Evolutionary conservation across 192 early-diverging fungal genomes (phyloP), one percentile per base, ranked within the genome.

Genomic region (Podila epicladia): DNA sequence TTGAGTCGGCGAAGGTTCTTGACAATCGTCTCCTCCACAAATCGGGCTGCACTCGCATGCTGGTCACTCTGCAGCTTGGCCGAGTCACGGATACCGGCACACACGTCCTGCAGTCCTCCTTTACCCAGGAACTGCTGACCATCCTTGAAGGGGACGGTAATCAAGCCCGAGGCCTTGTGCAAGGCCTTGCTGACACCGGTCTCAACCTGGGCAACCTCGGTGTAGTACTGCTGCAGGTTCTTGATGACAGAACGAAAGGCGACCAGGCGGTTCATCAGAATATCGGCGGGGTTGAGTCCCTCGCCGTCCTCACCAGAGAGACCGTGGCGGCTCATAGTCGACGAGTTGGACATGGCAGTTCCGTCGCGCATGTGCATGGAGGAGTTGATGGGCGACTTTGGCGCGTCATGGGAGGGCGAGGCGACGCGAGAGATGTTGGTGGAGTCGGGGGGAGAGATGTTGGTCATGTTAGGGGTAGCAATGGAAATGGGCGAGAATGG

Each of bases 261-360:
- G 31, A 68, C 69, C n/a, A 83, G 82, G 20, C 85, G 82, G 57
- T 65, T 76, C 35, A 83, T 49, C 0, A 86, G 60, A 22, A 86
- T 79, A 50, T 83, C 75, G 4, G 82, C 73, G 33, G 82, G 82
- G 65, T 86, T 83, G 19, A 84, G 57, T 15, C 73, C 83, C 24
- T 69, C 74, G 12, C 65, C 69, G 5, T 73, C 71, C 66, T 80
- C 76, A 11, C 63, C 69, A 13, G 62, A 28, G n/a, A 72, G 70
- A n/a, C 75, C 76, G 6, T 66, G 64, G 26, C 75, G 75, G 76
- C 70, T 72, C 29, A 26, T 53, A 29, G 65, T 62, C 62, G 69
- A 72, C 1, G 66, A 32, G 58, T 72, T 80, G 51, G 76, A 80
- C 53, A 80, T 50, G 29, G 35, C 71, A 38, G 76, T 80, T 8